A percentile compares a stretch with the other conserved stretches of the same genome.
Evolutionary conservation across 2,329 filamentous ascomycete genomes (phyloP).

Genomic region (Graphiopsis chlorocephala): DNA sequence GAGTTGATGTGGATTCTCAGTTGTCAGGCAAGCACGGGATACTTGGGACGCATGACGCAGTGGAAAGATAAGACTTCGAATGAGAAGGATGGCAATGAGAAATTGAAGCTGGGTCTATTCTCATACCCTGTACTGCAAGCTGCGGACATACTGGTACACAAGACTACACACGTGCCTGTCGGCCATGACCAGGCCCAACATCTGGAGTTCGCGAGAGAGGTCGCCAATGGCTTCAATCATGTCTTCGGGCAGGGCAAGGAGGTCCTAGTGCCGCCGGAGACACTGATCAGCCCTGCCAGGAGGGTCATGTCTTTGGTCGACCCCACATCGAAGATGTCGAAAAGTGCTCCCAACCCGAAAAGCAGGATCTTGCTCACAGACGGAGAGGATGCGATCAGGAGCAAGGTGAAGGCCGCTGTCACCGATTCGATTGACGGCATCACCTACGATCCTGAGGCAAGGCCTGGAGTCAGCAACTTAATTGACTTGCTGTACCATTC

Average conservation of each 20-base stretch:
- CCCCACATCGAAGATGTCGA: conserved; percentile 87
- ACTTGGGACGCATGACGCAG: conserved; percentile 97
- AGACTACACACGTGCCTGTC: conserved; percentile 90
- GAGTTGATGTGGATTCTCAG: conserved; percentile 98
- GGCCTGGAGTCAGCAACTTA: conserved; percentile 86
- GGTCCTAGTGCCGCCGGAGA: conserved; percentile 65
- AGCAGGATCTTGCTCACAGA: conserved; percentile 86
- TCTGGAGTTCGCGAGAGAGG: conserved; percentile 85
- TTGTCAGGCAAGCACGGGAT: conserved; percentile 86
- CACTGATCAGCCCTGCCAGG: conserved; percentile 74
- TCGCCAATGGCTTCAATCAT: conserved; percentile 83
- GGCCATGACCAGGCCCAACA: conserved; percentile 95
- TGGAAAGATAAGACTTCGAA: conserved; percentile 70
- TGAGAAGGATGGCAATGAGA: conserved; percentile 42
- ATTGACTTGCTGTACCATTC: conserved; percentile 72
- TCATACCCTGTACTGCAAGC: conserved; percentile 95
- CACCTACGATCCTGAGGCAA: conserved; percentile 64
- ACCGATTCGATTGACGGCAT: conserved; percentile 71
- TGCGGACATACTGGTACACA: conserved; percentile 86
- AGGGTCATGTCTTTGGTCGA: conserved; percentile 86
- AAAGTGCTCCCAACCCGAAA: conserved; percentile 68
- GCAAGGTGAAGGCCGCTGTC: conserved; percentile 69
- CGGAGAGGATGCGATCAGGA: conserved; percentile 57
- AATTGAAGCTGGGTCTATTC: conserved; percentile 83
- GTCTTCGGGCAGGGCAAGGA: conserved; percentile 52